Evolutionary conservation across 306 rosid species (phyloP).

Genomic region (Dryas octopetala): DNA sequence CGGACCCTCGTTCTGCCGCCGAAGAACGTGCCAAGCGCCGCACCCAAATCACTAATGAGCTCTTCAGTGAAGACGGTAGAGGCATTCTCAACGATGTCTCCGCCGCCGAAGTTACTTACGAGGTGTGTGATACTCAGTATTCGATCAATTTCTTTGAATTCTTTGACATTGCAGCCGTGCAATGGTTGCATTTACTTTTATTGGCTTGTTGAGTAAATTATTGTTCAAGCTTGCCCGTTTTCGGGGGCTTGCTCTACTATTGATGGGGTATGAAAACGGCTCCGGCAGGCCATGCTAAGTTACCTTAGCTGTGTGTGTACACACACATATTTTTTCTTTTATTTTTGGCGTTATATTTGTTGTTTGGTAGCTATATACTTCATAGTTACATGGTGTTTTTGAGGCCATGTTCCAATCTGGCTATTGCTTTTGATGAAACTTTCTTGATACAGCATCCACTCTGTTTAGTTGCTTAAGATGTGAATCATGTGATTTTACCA

Average conservation of each 20-base stretch:
- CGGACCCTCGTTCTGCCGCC: slow-evolving; percentile 57
- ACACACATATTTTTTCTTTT: background rate
- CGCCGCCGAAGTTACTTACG: slow-evolving; percentile 60
- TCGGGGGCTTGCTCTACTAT: no score
- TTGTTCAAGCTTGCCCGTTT: no score
- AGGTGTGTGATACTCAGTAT: background rate
- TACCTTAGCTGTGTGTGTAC: background rate
- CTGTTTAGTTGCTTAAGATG: background rate
- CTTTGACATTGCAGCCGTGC: no score
- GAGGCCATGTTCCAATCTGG: no score
- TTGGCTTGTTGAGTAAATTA: no score
- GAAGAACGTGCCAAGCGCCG: slow-evolving; percentile 63
- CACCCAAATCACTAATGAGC: slow-evolving; percentile 53
- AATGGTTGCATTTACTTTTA: no score
- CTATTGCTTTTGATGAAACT: no score
- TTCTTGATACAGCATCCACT: background rate
- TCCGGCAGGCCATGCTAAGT: no score
- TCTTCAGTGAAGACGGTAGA: slow-evolving; percentile 43
- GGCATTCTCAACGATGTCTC: slow-evolving; percentile 37
- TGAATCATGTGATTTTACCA: background rate
- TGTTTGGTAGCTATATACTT: no score
- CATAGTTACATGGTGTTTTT: no score
- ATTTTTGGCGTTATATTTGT: background rate
- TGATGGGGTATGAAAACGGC: no score
- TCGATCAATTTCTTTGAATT: slow-evolving; percentile 1